Conservation (phyloP, 352 stramenopile species). For the Globisporangium polare region DNA sequence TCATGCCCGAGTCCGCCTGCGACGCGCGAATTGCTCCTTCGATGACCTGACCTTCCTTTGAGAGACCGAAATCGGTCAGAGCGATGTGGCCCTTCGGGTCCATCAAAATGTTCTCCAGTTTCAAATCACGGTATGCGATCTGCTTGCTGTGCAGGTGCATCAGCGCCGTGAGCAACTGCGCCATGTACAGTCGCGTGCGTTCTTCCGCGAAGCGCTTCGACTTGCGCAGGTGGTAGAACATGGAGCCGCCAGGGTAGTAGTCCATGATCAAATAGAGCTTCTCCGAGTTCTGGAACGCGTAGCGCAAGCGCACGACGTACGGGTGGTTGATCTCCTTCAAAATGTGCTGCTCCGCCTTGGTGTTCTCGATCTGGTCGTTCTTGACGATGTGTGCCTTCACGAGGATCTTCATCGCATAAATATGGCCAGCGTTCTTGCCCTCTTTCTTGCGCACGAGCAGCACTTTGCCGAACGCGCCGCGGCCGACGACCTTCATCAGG, state of each 20-base stretch:
- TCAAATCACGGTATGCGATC: conserved; percentile 88
- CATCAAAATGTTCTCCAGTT: conserved; percentile 90
- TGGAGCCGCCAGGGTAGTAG: conserved; percentile 90
- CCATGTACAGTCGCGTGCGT: conserved; percentile 84
- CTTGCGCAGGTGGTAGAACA: conserved; percentile 89
- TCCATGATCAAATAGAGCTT: conserved; percentile 97
- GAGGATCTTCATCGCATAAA: conserved; percentile 95
- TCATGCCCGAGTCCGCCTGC: conserved; percentile 81
- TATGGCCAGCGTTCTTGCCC: conserved; percentile 75
- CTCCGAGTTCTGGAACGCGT: conserved; percentile 85
- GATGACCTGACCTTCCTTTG: conserved; percentile 79
- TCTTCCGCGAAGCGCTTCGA: conserved; percentile 86
- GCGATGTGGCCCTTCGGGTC: conserved; percentile 85
- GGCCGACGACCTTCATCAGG: conserved; percentile 93
- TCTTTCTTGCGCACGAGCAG: conserved; percentile 92
- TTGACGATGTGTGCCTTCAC: conserved; percentile 92
- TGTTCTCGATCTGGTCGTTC: conserved; percentile 93
- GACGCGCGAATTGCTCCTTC: conserved; percentile 80
- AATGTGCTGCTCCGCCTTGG: conserved; percentile 88
- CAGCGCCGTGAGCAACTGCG: conserved; percentile 78
- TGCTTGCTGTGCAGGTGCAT: conserved; percentile 89
- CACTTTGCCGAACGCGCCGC: conserved; percentile 95
- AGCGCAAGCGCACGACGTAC: conserved; percentile 82
- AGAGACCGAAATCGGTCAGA: conserved; percentile 86
- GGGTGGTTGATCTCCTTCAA: conserved; percentile 89